These are phyloP conservation scores for Podosphaera aphanis DNA, from an alignment of 2,329 filamentous ascomycete species.

Conservation along the genomic window DNA sequence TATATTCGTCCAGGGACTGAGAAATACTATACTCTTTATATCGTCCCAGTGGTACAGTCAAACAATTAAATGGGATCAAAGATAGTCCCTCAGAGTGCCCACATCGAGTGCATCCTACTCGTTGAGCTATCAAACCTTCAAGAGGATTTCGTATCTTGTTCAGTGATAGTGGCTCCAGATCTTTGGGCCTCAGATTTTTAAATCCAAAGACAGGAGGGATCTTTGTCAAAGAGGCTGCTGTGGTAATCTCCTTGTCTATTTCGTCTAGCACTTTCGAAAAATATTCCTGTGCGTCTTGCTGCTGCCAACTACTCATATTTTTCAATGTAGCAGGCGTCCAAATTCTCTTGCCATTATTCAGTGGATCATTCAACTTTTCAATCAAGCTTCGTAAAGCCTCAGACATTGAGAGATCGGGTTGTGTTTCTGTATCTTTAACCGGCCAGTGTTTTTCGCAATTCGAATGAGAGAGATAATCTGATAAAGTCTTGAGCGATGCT, in stretches of 20 bases:
- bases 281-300: conserved; percentile 96
- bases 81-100: conserved; percentile 72
- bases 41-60: conserved; percentile 60
- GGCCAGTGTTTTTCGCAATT: conserved; percentile 14
- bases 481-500: conserved; percentile 48
- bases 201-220: conserved; percentile 1
- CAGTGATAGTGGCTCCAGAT: background rate
- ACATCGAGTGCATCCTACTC: conserved; percentile 68
- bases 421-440: conserved; percentile 4
- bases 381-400: conserved; percentile 30
- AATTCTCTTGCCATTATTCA: conserved; percentile 50
- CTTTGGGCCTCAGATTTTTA: background rate
- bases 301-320: conserved; percentile 83
- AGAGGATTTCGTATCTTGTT: conserved; percentile 43
- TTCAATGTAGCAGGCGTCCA: conserved; percentile 69
- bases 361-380: conserved; percentile 40
- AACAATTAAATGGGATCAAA: conserved; percentile 79
- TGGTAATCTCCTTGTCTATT: conserved; percentile 52
- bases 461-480: conserved; percentile 34
- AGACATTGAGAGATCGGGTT: conserved; percentile 14
- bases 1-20: conserved; percentile 66
- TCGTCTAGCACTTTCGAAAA: conserved; percentile 75
- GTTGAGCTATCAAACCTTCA: conserved; percentile 68
- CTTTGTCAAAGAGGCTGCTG: conserved; percentile 15
- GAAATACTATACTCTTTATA: conserved; percentile 43